Percentiles rank a stretch among this genome's conserved stretches.
These are phyloP conservation scores for Scheffersomyces lignosus DNA, from an alignment of 805 yeast genomes.

Conservation along the genomic window DNA sequence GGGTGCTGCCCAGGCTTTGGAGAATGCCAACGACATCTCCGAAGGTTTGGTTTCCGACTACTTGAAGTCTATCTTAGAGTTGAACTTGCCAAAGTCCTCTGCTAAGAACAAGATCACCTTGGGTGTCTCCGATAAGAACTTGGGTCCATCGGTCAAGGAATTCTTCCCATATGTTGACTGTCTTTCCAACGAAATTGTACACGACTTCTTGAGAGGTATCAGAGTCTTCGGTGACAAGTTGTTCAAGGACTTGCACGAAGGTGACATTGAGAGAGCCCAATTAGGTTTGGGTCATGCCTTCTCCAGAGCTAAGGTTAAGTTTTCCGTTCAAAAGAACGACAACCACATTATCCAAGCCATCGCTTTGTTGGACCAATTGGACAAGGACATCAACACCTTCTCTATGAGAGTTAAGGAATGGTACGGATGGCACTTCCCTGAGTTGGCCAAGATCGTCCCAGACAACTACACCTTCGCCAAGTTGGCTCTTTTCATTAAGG, in stretches of 20 bases:
- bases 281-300: slow-evolving; percentile 98
- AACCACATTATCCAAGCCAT: slow-evolving; percentile 99
- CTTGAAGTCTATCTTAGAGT: slow-evolving; percentile 83
- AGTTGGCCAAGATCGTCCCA: slow-evolving; percentile 85
- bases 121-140: slow-evolving; percentile 91
- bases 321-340: slow-evolving; percentile 97
- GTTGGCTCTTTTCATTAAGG: slow-evolving; percentile 78
- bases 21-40: slow-evolving; percentile 95
- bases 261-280: slow-evolving; percentile 97
- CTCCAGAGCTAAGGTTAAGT: slow-evolving; percentile 98
- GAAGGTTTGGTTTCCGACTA: slow-evolving; percentile 96
- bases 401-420: slow-evolving; percentile 99
- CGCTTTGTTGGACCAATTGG: slow-evolving; percentile 93
- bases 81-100: slow-evolving; percentile 81
- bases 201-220: slow-evolving; percentile 92
- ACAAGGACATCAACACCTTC: slow-evolving; percentile 95
- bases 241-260: slow-evolving; percentile 87
- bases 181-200: slow-evolving; percentile 86
- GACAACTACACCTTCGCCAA: slow-evolving; percentile 87
- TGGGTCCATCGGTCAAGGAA: slow-evolving; percentile 97
- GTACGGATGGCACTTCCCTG: slow-evolving; percentile 99
- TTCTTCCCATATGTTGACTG: slow-evolving; percentile 85
- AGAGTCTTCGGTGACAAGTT: slow-evolving; percentile 88
- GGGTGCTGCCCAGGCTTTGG: slow-evolving; percentile 99
- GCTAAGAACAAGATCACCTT: slow-evolving; percentile 66